Percentiles rank a stretch among this genome's conserved stretches.
Conservation (phyloP, 2,329 filamentous ascomycete genomes). For the Beauveria caledonica region DNA sequence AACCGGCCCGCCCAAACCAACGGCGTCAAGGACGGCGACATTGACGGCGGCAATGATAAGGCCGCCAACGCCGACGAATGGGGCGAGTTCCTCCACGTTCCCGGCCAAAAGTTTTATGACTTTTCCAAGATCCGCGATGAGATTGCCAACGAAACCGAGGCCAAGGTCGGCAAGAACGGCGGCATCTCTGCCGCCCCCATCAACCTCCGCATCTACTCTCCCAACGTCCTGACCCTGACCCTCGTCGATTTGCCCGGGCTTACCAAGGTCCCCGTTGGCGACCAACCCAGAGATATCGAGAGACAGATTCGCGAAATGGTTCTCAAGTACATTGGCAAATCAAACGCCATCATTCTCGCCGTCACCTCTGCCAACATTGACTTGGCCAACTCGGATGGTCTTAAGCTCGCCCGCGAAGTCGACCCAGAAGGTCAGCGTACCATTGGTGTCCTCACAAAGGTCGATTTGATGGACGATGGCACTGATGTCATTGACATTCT, state of each 20-base stretch:
- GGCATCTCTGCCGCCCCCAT: slow-evolving; percentile 96
- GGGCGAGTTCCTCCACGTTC: slow-evolving; percentile 97
- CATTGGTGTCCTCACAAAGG: slow-evolving; percentile 96
- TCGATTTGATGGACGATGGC: slow-evolving; percentile 97
- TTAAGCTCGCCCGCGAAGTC: slow-evolving; percentile 93
- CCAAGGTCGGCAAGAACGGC: slow-evolving; percentile 91
- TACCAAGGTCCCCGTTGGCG: slow-evolving; percentile 93
- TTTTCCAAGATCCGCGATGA: slow-evolving; percentile 98
- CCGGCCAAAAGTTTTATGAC: slow-evolving; percentile 94
- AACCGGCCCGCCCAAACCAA: slow-evolving; percentile 74
- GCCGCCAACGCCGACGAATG: slow-evolving; percentile 92
- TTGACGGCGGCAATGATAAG: slow-evolving; percentile 64
- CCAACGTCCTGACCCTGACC: slow-evolving; percentile 93
- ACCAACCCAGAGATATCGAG: slow-evolving; percentile 95
- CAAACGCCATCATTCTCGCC: slow-evolving; percentile 94
- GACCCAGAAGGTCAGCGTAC: slow-evolving; percentile 96
- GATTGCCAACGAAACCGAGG: slow-evolving; percentile 92
- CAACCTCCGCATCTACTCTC: slow-evolving; percentile 96
- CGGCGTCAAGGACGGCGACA: slow-evolving; percentile 58
- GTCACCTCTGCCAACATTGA: slow-evolving; percentile 96
- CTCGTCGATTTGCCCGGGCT: slow-evolving; percentile 93
- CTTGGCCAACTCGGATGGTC: slow-evolving; percentile 94
- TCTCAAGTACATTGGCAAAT: slow-evolving; percentile 95
- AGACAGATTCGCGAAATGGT: slow-evolving; percentile 97
- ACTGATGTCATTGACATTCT: slow-evolving; percentile 98